Percentiles rank a stretch among this genome's conserved stretches.
Evolutionary conservation across 148 eudicot genomes (phyloP).

Genomic region (Dianthus caryophyllus): DNA sequence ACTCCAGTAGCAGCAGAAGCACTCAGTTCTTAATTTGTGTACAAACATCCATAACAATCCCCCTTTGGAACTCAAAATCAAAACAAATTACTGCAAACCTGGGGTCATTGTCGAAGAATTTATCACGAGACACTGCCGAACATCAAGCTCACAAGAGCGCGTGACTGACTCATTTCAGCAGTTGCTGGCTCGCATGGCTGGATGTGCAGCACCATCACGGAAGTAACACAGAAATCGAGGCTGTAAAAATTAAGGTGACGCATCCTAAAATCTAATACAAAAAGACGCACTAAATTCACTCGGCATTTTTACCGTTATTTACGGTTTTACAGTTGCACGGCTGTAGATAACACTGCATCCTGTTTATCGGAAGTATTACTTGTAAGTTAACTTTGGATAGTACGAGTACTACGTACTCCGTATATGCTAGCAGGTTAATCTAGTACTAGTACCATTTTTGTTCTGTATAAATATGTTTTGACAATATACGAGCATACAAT

Average conservation of each 20-base stretch:
- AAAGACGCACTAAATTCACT: neutral
- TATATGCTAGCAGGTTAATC: too few species aligned
- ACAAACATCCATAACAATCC: neutral
- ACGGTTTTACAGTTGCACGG: neutral
- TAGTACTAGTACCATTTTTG: too few species aligned
- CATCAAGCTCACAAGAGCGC: neutral
- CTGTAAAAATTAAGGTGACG: constrained; percentile 18
- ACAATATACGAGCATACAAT: too few species aligned
- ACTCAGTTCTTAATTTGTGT: constrained; percentile 20
- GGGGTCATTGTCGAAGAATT: neutral
- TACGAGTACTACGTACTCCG: too few species aligned
- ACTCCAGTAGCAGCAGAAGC: constrained; percentile 34
- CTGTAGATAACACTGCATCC: neutral
- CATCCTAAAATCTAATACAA: neutral
- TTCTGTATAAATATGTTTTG: too few species aligned
- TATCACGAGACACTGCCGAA: neutral
- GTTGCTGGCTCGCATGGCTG: constrained; percentile 3
- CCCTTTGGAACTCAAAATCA: neutral
- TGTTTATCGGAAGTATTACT: neutral
- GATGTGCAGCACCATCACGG: neutral
- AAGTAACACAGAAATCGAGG: constrained; percentile 5
- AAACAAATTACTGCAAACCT: neutral
- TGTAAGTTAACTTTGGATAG: neutral
- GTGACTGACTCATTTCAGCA: neutral
- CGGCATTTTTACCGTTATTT: constrained; percentile 5